Percentiles rank a stretch among this genome's conserved stretches.
Conservation (phyloP, 208 protist genomes). For the Leishmania arabica region DNA sequence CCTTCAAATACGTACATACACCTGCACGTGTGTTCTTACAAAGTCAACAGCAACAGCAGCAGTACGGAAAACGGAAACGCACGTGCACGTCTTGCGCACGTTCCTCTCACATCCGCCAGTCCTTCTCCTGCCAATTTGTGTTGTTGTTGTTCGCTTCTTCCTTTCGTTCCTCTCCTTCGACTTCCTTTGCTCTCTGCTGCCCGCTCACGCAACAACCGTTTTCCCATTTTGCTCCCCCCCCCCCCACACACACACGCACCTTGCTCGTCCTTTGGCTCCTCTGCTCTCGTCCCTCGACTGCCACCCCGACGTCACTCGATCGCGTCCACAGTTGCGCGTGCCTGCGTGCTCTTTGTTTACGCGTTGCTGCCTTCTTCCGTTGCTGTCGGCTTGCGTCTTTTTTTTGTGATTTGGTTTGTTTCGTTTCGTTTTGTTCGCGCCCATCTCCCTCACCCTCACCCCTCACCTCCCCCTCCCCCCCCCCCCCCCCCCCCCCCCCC, state of each 20-base stretch:
- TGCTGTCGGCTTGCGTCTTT: not conserved
- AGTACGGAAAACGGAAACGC: not conserved
- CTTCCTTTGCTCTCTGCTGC: slow-evolving; percentile 1
- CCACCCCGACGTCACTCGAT: not conserved
- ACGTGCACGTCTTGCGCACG: no score
- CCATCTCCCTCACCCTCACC: not conserved
- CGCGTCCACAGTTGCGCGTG: not conserved
- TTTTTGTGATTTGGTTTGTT: no score
- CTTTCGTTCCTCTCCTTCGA: not conserved
- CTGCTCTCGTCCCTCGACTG: not conserved
- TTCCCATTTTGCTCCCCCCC: not conserved
- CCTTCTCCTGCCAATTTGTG: not conserved
- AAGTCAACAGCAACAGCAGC: not conserved
- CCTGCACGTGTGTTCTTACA: not conserved
- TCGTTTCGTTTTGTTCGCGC: not conserved
- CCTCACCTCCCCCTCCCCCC: no score
- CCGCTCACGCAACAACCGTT: not conserved
- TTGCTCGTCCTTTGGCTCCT: not conserved
- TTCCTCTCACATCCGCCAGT: not conserved
- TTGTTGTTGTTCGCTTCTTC: not conserved
- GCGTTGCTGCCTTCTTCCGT: not conserved
- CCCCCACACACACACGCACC: not conserved
- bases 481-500: no score
- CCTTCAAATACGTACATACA: not conserved
- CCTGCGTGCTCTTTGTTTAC: not conserved